Conservation (phyloP, 441 rosid species). For the Jatropha podagrica region DNA sequence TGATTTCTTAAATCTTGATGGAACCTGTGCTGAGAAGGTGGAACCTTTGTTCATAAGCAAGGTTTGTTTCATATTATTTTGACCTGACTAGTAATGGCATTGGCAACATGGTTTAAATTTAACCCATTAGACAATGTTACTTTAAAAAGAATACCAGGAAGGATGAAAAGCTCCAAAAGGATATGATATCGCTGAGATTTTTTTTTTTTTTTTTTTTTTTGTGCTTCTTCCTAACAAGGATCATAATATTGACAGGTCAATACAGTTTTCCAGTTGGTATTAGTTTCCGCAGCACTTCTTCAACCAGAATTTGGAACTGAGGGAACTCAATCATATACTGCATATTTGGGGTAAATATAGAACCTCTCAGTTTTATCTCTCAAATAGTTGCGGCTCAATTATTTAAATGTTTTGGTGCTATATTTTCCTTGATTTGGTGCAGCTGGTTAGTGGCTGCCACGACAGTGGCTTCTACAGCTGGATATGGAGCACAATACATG, state of each 20-base stretch:
- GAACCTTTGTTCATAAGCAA: conserved; percentile 92
- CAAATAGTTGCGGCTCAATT: not conserved
- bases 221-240: not conserved
- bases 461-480: conserved; percentile 72
- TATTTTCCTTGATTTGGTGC: conserved; percentile 17
- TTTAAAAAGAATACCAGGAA: not conserved
- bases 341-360: conserved; percentile 61
- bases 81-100: not conserved
- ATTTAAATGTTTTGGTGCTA: not conserved
- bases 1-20: conserved; percentile 81
- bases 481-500: conserved; percentile 70
- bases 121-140: not conserved
- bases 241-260: conserved; percentile 54
- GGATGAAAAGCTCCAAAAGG: not conserved
- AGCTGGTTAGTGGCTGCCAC: conserved; percentile 89
- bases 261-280: conserved; percentile 81
- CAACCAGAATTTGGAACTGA: conserved; percentile 77
- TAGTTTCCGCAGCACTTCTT: conserved; percentile 82
- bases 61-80: conserved; percentile 35
- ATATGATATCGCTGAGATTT: not conserved
- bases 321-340: conserved; percentile 63
- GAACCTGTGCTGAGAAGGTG: conserved; percentile 65
- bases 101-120: not conserved
- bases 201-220: not conserved
- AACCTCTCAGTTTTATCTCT: not conserved